A percentile compares a stretch with the other conserved stretches of the same genome.
phyloP scores from a whole-genome alignment of 2,329 filamentous ascomycete species.

The Tolypocladium sp. region DNA sequence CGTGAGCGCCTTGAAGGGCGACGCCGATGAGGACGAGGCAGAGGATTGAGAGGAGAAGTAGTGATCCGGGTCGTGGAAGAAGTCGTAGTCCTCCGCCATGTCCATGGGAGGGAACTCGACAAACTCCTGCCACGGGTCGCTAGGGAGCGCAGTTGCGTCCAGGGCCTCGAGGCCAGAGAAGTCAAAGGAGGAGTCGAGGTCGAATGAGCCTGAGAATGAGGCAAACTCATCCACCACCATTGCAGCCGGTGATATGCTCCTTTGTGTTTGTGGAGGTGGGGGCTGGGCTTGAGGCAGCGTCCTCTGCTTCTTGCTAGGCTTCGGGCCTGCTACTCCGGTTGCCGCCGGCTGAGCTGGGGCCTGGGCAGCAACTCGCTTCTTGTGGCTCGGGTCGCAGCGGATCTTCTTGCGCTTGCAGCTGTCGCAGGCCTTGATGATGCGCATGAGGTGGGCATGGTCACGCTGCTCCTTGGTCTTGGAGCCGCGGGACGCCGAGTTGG shows the following conservation, averaged over 20 bases:
- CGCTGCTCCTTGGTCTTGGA: conserved; percentile 61
- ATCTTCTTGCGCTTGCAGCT: conserved; percentile 55
- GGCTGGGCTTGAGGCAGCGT: conserved; percentile 10
- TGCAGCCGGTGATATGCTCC: conserved; percentile 1
- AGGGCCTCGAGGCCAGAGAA: conserved; percentile 11
- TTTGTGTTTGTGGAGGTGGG: conserved; percentile 9
- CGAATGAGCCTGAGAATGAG: conserved; percentile 4
- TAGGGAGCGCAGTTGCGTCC: conserved; percentile 4
- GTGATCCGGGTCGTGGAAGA: conserved; percentile 33
- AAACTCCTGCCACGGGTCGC: conserved; percentile 36
- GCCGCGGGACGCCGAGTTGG: conserved; percentile 50
- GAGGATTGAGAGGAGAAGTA: conserved; percentile 29
- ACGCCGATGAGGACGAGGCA: conserved; percentile 15
- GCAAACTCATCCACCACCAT: background rate
- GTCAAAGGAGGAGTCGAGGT: conserved; percentile 11
- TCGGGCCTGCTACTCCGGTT: conserved; percentile 12
- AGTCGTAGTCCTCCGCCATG: conserved; percentile 31
- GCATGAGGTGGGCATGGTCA: conserved; percentile 57
- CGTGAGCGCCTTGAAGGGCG: conserved; percentile 14
- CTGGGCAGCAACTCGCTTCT: conserved; percentile 32
- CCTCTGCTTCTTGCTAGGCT: conserved; percentile 33
- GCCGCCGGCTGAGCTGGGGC: conserved; percentile 14
- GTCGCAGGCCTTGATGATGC: conserved; percentile 59
- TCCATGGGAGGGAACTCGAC: conserved; percentile 30
- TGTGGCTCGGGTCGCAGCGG: conserved; percentile 52